phyloP scores from a whole-genome alignment of 2,329 filamentous ascomycete genomes.

The Chrysoporthe austroafricana region DNA sequence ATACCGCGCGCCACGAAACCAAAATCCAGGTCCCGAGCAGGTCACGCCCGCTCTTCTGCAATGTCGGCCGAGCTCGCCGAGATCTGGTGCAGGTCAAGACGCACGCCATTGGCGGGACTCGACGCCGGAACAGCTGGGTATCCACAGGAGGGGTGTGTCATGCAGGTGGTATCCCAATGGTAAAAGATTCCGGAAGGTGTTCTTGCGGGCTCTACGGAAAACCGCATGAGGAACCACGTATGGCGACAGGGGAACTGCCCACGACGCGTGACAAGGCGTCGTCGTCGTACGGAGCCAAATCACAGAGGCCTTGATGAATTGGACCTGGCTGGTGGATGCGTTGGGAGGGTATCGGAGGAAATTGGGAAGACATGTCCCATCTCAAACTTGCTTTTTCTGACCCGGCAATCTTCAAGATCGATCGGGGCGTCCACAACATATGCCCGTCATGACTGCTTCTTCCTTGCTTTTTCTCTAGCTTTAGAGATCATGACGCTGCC shows the following conservation, averaged over 20 bases:
- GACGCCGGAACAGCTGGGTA: neutral
- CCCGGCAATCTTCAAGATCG: neutral
- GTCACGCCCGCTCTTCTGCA: constrained; percentile 11
- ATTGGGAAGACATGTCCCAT: neutral
- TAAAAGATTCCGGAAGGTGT: constrained; percentile 5
- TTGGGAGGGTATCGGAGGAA: neutral
- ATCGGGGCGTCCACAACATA: neutral
- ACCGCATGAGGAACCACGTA: neutral
- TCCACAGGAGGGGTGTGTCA: neutral
- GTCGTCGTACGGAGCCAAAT: neutral
- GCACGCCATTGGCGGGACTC: constrained; percentile 14
- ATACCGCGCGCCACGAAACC: neutral
- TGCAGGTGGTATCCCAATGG: neutral
- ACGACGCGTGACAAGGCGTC: too few relatives aligned
- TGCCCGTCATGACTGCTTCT: neutral
- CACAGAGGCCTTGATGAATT: neutral
- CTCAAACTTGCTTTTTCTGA: neutral
- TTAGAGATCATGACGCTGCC: neutral
- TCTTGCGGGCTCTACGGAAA: constrained; percentile 1
- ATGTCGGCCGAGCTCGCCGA: constrained; percentile 10
- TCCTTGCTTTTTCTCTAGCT: neutral
- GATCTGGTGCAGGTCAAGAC: neutral
- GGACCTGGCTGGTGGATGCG: neutral
- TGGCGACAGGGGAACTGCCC: neutral
- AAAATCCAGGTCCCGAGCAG: constrained; percentile 2